phyloP scores from a whole-genome alignment of 106 monocot species.

The Phalaenopsis equestris region DNA sequence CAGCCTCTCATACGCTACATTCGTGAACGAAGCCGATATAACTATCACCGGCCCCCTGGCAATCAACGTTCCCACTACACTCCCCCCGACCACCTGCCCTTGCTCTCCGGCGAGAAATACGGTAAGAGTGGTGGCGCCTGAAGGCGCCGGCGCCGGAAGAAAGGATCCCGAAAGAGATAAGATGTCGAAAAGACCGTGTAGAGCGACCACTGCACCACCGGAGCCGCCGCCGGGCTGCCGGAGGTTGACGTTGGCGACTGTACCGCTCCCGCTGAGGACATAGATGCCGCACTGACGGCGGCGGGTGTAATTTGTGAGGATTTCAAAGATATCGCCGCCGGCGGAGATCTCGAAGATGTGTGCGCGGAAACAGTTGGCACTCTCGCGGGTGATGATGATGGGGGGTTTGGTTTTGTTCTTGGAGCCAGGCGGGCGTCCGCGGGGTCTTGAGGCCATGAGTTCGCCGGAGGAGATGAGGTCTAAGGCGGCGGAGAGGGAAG shows the following conservation, averaged over 20 bases:
- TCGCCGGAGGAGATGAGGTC: slow-evolving; percentile 3
- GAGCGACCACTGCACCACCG: not conserved
- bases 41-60: slow-evolving; percentile 7
- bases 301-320: not conserved
- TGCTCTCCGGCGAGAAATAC: slow-evolving; percentile 8
- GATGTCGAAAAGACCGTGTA: slow-evolving; percentile 12
- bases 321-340: slow-evolving; percentile 13
- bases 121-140: slow-evolving; percentile 7
- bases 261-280: slow-evolving; percentile 7
- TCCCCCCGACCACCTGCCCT: slow-evolving; percentile 11
- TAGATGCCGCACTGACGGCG: slow-evolving; percentile 12
- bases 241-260: slow-evolving; percentile 9
- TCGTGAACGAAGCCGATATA: slow-evolving; percentile 10
- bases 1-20: slow-evolving; percentile 10
- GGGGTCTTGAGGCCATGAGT: not conserved
- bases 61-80: slow-evolving; percentile 2
- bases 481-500: not conserved
- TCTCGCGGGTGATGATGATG: slow-evolving; percentile 10
- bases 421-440: slow-evolving; percentile 7
- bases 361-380: slow-evolving; percentile 10
- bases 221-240: slow-evolving; percentile 1
- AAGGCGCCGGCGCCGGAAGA: slow-evolving; percentile 3
- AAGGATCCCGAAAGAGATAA: slow-evolving; percentile 11
- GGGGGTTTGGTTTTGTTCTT: slow-evolving; percentile 13
- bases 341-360: slow-evolving; percentile 13